phyloP scores from a whole-genome alignment of 768 basidiomycete species.

The Pisolithus sp. region DNA sequence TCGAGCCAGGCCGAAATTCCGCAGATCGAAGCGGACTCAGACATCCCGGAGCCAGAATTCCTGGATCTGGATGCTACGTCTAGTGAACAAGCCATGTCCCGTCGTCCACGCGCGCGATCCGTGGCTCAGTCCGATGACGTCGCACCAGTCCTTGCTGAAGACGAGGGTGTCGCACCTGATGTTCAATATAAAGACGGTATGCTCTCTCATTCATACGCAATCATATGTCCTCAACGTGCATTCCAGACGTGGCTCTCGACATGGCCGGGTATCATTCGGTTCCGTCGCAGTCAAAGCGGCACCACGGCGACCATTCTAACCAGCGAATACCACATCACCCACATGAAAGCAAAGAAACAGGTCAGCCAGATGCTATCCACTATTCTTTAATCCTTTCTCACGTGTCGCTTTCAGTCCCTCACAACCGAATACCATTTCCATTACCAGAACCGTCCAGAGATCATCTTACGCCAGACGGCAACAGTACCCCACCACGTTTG shows the following conservation, averaged over 20 bases:
- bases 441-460: constrained; percentile 4
- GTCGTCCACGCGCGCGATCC: constrained; percentile 21
- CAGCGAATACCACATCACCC: constrained; percentile 2
- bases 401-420: neutral
- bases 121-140: constrained; percentile 39
- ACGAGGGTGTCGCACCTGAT: constrained; percentile 43
- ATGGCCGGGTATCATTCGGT: constrained; percentile 69
- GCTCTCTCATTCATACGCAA: constrained; percentile 6
- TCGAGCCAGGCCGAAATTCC: constrained; percentile 4
- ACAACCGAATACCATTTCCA: constrained; percentile 14
- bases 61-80: constrained; percentile 66
- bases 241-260: constrained; percentile 71
- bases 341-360: neutral
- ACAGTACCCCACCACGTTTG: constrained; percentile 19
- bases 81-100: constrained; percentile 9
- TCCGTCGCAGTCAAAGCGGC: constrained; percentile 1
- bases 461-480: constrained; percentile 6
- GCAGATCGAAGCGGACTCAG: constrained; percentile 8
- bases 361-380: neutral
- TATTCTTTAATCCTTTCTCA: neutral
- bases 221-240: constrained; percentile 2
- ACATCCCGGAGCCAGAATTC: constrained; percentile 65
- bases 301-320: constrained; percentile 17
- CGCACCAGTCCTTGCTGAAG: constrained; percentile 37
- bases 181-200: constrained; percentile 59